Evolutionary conservation across 768 basidiomycete genomes (phyloP).

Genomic region (Austroboletus eburneus): DNA sequence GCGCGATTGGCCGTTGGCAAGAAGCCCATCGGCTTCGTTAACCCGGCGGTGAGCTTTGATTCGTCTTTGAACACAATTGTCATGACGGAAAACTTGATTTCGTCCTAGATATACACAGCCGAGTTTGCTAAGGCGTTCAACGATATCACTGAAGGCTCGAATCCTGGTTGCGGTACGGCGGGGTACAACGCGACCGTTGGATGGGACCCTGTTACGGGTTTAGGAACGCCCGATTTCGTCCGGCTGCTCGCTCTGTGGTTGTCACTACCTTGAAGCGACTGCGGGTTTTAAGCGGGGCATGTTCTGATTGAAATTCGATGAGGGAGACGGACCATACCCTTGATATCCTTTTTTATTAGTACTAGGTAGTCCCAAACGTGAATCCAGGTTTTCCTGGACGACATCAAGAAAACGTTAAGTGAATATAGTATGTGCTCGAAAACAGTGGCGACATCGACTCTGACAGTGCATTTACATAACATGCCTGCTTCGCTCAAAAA

Average conservation of each 20-base stretch:
- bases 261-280: conserved; percentile 10
- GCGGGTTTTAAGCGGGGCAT: too few species aligned
- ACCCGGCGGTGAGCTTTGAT: conserved; percentile 33
- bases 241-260: conserved; percentile 38
- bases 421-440: too few species aligned
- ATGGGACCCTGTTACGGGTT: conserved; percentile 46
- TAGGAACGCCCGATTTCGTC: conserved; percentile 45
- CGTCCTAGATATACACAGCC: conserved; percentile 40
- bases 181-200: conserved; percentile 33
- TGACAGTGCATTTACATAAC: too few species aligned
- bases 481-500: too few species aligned
- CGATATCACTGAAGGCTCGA: conserved; percentile 45
- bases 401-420: too few species aligned
- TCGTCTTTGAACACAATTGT: not conserved
- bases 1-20: conserved; percentile 32
- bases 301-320: too few species aligned
- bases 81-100: too few species aligned
- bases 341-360: too few species aligned
- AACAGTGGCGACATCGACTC: too few species aligned
- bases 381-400: too few species aligned
- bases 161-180: conserved; percentile 41
- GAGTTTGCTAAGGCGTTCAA: conserved; percentile 41
- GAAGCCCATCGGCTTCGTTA: conserved; percentile 38
- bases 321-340: too few species aligned
- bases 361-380: too few species aligned